These are phyloP conservation scores for Flaveria sonorensis DNA, from an alignment of 129 eudicot genomes.

Conservation along the genomic window DNA sequence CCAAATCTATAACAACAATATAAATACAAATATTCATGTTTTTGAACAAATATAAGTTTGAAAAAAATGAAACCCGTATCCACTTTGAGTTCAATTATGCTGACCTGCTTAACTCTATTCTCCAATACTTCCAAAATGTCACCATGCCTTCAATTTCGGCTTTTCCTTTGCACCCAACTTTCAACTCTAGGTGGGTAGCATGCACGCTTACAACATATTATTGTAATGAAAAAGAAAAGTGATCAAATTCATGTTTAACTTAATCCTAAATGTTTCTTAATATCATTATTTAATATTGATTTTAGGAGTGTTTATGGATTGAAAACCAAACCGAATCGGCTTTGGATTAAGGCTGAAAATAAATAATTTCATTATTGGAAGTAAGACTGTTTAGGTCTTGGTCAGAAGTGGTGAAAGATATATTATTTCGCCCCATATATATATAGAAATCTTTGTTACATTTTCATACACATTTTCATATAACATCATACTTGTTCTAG, in stretches of 20 bases:
- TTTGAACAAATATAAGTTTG: conserved; percentile 17
- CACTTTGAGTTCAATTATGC: conserved; percentile 23
- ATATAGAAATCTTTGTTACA: too few relatives aligned
- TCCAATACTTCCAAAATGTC: conserved; percentile 24
- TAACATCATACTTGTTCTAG: too few relatives aligned
- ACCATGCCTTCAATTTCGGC: conserved; percentile 30
- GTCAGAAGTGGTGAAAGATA: not conserved
- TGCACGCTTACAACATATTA: conserved; percentile 6
- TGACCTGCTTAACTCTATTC: conserved; percentile 11
- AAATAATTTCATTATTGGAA: not conserved
- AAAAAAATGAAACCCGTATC: conserved; percentile 24
- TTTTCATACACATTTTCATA: too few relatives aligned
- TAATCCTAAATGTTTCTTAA: not conserved
- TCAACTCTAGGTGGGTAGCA: conserved; percentile 9
- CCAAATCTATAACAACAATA: conserved; percentile 4
- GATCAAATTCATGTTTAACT: not conserved
- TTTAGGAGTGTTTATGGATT: not conserved
- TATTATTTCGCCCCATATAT: too few relatives aligned
- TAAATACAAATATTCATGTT: not conserved
- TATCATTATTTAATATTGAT: not conserved
- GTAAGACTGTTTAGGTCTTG: too few relatives aligned
- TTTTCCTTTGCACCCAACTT: conserved; percentile 7
- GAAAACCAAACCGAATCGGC: not conserved
- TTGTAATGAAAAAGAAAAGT: not conserved
- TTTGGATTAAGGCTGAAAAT: not conserved